A percentile compares a stretch with the other conserved stretches of the same genome.
Conservation (phyloP, 192 early-diverging fungal genomes). For the Backusella sp. region DNA sequence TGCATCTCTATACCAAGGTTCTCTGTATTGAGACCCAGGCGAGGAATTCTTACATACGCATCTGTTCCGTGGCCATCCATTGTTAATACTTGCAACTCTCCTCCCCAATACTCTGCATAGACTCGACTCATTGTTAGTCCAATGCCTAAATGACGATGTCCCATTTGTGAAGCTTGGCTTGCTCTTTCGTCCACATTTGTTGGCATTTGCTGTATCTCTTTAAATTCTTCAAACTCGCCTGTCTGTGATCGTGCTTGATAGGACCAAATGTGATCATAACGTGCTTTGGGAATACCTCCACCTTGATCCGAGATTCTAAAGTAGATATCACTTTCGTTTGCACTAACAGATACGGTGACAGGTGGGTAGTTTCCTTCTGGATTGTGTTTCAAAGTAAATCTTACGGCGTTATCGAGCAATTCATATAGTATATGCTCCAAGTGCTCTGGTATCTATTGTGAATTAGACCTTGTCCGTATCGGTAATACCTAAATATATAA, state of each 20-base stretch:
- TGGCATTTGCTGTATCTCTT: conserved; percentile 73
- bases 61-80: conserved; percentile 93
- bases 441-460: conserved; percentile 67
- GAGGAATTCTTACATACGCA: conserved; percentile 79
- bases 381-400: conserved; percentile 63
- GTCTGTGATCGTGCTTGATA: conserved; percentile 20
- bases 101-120: conserved; percentile 97
- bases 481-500: not conserved
- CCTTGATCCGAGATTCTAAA: conserved; percentile 95
- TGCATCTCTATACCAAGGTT: conserved; percentile 38
- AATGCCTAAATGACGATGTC: conserved; percentile 64
- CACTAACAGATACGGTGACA: conserved; percentile 81
- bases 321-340: conserved; percentile 68
- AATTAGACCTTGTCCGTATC: not conserved
- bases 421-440: conserved; percentile 94
- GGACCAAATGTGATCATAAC: conserved; percentile 78
- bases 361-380: conserved; percentile 57
- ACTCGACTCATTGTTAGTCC: conserved; percentile 89
- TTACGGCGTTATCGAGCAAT: conserved; percentile 84
- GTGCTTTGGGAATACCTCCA: conserved; percentile 73
- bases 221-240: conserved; percentile 62
- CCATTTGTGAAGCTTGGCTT: conserved; percentile 19
- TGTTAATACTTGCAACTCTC: conserved; percentile 71
- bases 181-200: conserved; percentile 55
- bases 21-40: conserved; percentile 65